A percentile compares a stretch with the other conserved stretches of the same genome.
phyloP scores from a whole-genome alignment of 768 basidiomycete genomes.

The Phylloporus rhodoxanthus region DNA sequence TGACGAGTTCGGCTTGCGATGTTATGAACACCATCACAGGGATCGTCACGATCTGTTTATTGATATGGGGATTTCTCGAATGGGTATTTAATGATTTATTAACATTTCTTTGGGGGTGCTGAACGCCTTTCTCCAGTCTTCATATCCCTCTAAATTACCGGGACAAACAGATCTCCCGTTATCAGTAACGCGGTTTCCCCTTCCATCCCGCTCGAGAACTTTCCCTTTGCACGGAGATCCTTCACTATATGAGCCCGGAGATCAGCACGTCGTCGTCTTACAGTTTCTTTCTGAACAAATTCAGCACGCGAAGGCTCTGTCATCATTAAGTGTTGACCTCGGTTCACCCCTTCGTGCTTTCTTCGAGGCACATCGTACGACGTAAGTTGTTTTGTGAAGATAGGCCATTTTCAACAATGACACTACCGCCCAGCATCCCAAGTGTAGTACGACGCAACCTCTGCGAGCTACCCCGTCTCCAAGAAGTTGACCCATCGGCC shows the following conservation, averaged over 20 bases:
- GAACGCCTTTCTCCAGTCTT: constrained; percentile 12
- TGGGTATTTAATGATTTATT: constrained; percentile 7
- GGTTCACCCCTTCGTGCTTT: constrained; percentile 19
- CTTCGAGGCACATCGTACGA: constrained; percentile 15
- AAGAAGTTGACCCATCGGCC: constrained; percentile 6
- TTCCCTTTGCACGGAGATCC: constrained; percentile 3
- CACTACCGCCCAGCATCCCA: constrained; percentile 5
- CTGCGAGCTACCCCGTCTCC: background rate
- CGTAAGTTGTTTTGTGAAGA: constrained; percentile 9
- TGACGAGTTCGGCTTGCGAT: constrained; percentile 8
- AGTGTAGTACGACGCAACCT: background rate
- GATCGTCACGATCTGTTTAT: constrained; percentile 15
- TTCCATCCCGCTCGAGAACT: constrained; percentile 4
- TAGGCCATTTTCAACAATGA: background rate
- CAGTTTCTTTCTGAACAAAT: constrained; percentile 27
- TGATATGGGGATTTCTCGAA: constrained; percentile 23
- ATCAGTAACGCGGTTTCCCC: constrained; percentile 6
- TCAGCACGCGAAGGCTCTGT: constrained; percentile 23
- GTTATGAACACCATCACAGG: constrained; percentile 11
- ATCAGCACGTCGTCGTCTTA: constrained; percentile 17
- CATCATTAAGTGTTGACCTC: constrained; percentile 18
- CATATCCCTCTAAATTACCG: constrained; percentile 5
- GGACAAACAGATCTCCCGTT: constrained; percentile 3
- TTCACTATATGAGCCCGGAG: constrained; percentile 6
- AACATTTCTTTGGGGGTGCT: background rate